phyloP scores from a whole-genome alignment of 176 grass and related monocot genomes.

The Oryza longistaminata region DNA sequence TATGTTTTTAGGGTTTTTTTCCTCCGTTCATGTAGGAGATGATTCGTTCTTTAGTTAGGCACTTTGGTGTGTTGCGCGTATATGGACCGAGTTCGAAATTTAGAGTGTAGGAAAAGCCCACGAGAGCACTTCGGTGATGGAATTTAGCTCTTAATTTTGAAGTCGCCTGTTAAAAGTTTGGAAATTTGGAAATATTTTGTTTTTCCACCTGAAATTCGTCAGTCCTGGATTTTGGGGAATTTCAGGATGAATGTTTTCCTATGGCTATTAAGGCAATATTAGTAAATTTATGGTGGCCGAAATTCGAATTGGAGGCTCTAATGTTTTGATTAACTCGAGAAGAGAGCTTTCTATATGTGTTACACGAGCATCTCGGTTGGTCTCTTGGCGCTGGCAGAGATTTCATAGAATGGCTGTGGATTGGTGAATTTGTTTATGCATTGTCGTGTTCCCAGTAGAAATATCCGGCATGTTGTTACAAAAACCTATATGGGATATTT shows the following conservation, averaged over 20 bases:
- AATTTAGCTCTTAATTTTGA: background rate
- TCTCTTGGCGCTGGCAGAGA: background rate
- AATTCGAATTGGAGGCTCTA: background rate
- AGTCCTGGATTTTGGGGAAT: background rate
- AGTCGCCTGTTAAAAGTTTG: background rate
- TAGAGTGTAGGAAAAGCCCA: too few species aligned
- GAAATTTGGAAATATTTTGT: background rate
- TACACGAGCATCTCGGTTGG: background rate
- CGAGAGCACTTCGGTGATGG: background rate
- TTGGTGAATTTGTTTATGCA: background rate
- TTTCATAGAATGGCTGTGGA: background rate
- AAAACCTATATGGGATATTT: background rate
- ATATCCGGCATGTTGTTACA: background rate
- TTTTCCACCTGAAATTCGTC: background rate
- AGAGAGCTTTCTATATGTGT: background rate
- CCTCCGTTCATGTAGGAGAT: background rate
- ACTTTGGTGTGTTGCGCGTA: background rate
- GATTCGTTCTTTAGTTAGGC: background rate
- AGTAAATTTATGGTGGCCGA: background rate
- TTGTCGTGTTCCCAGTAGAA: background rate
- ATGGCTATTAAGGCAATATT: background rate
- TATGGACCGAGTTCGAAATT: background rate
- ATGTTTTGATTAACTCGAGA: background rate
- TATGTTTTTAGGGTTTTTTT: conserved; percentile 25
- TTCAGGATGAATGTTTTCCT: background rate